Evolutionary conservation across 345 rosid genomes (phyloP), one percentile per base, ranked within the genome.

Genomic region (Brassica carinata): DNA sequence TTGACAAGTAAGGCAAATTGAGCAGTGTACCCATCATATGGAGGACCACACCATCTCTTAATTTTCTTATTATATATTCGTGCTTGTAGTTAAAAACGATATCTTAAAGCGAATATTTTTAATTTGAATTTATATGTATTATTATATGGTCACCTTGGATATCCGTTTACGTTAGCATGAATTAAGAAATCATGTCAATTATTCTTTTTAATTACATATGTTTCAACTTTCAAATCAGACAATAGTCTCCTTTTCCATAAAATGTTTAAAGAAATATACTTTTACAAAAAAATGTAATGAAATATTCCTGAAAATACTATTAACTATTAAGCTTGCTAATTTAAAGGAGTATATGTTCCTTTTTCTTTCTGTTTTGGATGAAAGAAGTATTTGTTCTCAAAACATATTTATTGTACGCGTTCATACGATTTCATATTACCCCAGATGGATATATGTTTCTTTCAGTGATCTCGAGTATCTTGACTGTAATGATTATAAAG

Each of bases 21-120:
- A 88, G 91, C 96, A 85, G 93, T 85, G 85, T 84, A 84, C 92
- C 89, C 84, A 90, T 72, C 78, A 76, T 81, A 89, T 90, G 97
- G n/a, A n/a, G n/a, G 97, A 88, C 96, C 91, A 82, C 93, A 88
- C 86, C 90, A 88, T 79, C 69, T 67, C 53, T 72, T 62, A 43
- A 45, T 74, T 82, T 67, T 79, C 64, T 76, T 64, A 64, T 66
- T 79, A 70, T 71, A 30, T 48, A 13, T 59, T 66, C 61, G 45
- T 77, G 74, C 75, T 74, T 59, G 59, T 67, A 45, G n/a, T 9
- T 26, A 0, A 30, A 23, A 51, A 61, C 0, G 64, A 61, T 59
- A 59, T 61, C 64, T 61, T 11, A 61, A 61, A 61, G 66, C 8
- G 48, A 72, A 66, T 67, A 29, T 27, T 78, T 79, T 45, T 67